phyloP scores from a whole-genome alignment of 345 rosid species.

The Turnera subulata region DNA sequence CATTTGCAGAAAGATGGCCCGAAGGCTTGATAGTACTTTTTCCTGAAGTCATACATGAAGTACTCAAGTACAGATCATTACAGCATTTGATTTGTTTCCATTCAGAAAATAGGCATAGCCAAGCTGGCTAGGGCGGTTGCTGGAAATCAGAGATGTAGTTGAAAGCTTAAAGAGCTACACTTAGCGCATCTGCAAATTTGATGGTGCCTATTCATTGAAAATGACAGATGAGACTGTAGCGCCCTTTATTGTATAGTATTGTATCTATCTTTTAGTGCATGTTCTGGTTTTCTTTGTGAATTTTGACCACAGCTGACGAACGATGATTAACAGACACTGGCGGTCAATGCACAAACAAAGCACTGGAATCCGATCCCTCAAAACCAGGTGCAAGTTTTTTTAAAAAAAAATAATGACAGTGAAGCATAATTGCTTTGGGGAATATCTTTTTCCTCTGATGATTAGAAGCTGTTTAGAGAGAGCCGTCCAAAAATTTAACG shows the following conservation, averaged over 20 bases:
- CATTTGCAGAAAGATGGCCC: background rate
- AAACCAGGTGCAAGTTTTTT: too few relatives aligned
- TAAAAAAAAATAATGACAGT: too few relatives aligned
- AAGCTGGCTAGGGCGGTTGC: conserved; percentile 7
- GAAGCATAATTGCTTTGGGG: too few relatives aligned
- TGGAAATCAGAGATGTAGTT: conserved; percentile 5
- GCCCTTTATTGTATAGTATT: background rate
- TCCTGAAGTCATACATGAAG: too few relatives aligned
- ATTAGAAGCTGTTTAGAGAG: conserved; percentile 3
- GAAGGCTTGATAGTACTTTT: background rate
- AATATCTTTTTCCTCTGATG: too few relatives aligned
- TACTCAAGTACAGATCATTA: conserved; percentile 10
- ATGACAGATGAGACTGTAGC: background rate
- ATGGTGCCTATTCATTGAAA: background rate
- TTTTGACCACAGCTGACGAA: too few relatives aligned
- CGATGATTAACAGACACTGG: background rate
- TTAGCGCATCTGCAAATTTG: background rate
- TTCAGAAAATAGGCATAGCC: background rate
- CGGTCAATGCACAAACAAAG: background rate
- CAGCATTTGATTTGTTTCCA: conserved; percentile 11
- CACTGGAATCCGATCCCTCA: background rate
- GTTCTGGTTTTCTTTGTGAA: background rate
- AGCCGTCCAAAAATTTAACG: background rate
- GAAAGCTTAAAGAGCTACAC: conserved; percentile 2
- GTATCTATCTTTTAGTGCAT: background rate